Conservation (phyloP, 441 rosid genomes). For the Heliophila coronopifolia region DNA sequence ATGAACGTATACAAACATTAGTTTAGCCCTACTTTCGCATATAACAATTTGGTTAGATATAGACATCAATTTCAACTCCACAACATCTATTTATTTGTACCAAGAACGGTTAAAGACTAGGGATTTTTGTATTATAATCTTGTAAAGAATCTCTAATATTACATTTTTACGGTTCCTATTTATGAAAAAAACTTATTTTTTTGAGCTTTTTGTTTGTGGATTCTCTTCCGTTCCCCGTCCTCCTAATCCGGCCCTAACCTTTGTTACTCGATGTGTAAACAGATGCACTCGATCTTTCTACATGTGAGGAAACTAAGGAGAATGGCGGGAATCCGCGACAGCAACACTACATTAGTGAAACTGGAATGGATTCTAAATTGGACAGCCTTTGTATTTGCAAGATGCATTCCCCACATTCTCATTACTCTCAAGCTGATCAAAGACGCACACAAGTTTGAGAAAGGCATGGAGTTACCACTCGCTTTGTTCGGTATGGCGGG, state of each 20-base stretch:
- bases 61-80: not conserved
- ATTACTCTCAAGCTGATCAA: constrained; percentile 60
- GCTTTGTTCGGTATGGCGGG: constrained; percentile 84
- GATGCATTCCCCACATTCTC: constrained; percentile 51
- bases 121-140: too few relatives aligned
- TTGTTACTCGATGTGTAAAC: constrained; percentile 16
- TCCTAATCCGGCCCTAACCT: too few relatives aligned
- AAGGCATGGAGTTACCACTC: constrained; percentile 73
- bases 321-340: constrained; percentile 77
- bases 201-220: too few relatives aligned
- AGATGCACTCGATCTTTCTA: constrained; percentile 85
- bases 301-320: constrained; percentile 79
- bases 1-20: not conserved
- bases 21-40: not conserved
- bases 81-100: not conserved
- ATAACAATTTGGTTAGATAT: not conserved
- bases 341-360: constrained; percentile 52
- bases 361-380: constrained; percentile 80
- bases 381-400: constrained; percentile 53
- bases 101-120: too few relatives aligned
- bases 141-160: too few relatives aligned
- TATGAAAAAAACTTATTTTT: too few relatives aligned
- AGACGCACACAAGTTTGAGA: constrained; percentile 65
- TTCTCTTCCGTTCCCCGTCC: too few relatives aligned
- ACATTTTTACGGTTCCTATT: too few relatives aligned